These are phyloP conservation scores for Sclerotinia subarctica DNA, from an alignment of 2,329 filamentous ascomycete species.

Conservation along the genomic window DNA sequence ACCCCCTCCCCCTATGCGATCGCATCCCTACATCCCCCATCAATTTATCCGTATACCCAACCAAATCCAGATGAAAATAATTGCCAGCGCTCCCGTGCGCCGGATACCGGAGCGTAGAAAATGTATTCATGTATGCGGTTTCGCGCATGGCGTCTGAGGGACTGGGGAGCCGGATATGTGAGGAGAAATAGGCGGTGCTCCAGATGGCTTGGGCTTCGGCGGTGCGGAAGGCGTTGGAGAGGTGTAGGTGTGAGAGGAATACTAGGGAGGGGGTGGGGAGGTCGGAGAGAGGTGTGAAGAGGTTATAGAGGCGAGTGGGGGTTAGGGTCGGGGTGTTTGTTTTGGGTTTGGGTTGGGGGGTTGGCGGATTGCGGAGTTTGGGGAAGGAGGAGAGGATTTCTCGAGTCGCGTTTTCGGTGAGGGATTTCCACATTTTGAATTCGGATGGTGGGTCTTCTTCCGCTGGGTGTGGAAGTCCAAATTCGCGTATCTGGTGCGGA, in stretches of 20 bases:
- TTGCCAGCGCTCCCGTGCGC: slow-evolving; percentile 7
- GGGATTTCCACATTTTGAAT: slow-evolving; percentile 30
- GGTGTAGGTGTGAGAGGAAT: not conserved
- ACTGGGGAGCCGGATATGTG: not conserved
- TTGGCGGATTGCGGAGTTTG: slow-evolving; percentile 19
- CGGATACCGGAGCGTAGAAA: slow-evolving; percentile 20
- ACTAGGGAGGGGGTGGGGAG: slow-evolving; percentile 14
- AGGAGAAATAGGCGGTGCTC: slow-evolving; percentile 20
- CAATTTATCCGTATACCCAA: slow-evolving; percentile 17
- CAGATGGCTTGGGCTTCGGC: slow-evolving; percentile 20
- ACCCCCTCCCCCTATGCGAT: not conserved
- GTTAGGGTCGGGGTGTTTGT: not conserved
- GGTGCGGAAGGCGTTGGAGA: not conserved
- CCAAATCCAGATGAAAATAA: slow-evolving; percentile 14
- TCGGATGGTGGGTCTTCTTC: slow-evolving; percentile 24
- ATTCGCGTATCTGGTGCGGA: slow-evolving; percentile 24
- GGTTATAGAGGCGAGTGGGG: slow-evolving; percentile 19
- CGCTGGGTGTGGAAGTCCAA: slow-evolving; percentile 32
- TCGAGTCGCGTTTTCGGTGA: slow-evolving; percentile 22
- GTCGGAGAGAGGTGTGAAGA: slow-evolving; percentile 8
- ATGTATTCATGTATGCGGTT: slow-evolving; percentile 13
- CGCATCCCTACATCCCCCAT: slow-evolving; percentile 4
- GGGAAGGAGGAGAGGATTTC: slow-evolving; percentile 16
- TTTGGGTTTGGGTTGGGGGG: not conserved
- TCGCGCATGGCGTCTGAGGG: slow-evolving; percentile 6